Conservation (phyloP, 2,329 filamentous ascomycete species). For the Blastomyces parvus region DNA sequence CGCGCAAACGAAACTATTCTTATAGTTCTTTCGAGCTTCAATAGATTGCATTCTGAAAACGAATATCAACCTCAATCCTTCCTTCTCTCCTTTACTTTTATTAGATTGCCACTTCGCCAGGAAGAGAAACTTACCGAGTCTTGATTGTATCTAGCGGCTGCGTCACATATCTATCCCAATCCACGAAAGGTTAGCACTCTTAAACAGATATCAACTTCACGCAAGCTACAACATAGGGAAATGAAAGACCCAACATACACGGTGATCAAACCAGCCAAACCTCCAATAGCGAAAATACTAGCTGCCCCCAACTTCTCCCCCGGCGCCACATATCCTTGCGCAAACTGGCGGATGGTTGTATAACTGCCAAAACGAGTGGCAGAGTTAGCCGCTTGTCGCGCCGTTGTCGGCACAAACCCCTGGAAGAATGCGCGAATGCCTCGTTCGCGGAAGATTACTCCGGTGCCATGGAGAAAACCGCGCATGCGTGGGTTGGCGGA, state of each 20-base stretch:
- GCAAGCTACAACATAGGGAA: not conserved
- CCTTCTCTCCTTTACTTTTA: not conserved
- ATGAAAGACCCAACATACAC: constrained; percentile 51
- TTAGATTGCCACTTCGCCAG: constrained; percentile 4
- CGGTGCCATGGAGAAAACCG: constrained; percentile 84
- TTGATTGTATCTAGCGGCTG: constrained; percentile 86
- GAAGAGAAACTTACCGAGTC: constrained; percentile 47
- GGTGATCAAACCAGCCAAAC: constrained; percentile 79
- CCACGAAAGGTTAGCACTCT: not conserved
- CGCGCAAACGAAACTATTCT: constrained; percentile 78
- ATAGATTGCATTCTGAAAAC: constrained; percentile 84
- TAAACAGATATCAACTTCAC: not conserved
- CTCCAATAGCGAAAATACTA: constrained; percentile 85
- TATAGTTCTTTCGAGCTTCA: constrained; percentile 69
- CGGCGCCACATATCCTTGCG: constrained; percentile 82
- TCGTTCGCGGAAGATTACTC: constrained; percentile 77
- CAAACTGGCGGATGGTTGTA: constrained; percentile 80
- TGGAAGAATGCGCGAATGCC: constrained; percentile 92
- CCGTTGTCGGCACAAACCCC: constrained; percentile 89
- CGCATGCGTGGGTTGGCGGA: constrained; percentile 71
- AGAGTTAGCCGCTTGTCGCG: constrained; percentile 87
- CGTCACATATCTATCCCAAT: constrained; percentile 39
- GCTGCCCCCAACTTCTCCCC: constrained; percentile 86
- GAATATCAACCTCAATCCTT: not conserved
- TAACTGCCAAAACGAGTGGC: constrained; percentile 87